Evolutionary conservation across 768 basidiomycete genomes (phyloP).

Genomic region (Tremella mesenterica): DNA sequence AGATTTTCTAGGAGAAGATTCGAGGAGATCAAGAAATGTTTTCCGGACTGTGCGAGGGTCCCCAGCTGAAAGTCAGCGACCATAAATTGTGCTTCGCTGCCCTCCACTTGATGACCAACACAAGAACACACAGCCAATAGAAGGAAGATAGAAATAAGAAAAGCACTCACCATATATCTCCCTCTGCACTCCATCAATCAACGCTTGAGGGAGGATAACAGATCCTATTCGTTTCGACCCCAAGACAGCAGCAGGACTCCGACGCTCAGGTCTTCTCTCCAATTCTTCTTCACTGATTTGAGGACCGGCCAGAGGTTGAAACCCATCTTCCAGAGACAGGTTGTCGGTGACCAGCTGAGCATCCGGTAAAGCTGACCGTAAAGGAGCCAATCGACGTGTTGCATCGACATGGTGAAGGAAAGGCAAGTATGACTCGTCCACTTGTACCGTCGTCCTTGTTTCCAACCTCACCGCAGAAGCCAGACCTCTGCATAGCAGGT

Average conservation of each 20-base stretch:
- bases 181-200: slow-evolving; percentile 57
- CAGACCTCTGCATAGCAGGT: background rate
- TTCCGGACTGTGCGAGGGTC: slow-evolving; percentile 19
- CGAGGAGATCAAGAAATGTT: slow-evolving; percentile 18
- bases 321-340: no score
- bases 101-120: no score
- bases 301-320: no score
- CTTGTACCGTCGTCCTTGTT: background rate
- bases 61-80: slow-evolving; percentile 7
- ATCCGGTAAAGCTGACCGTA: no score
- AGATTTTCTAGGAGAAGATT: slow-evolving; percentile 2
- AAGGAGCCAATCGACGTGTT: background rate
- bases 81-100: background rate
- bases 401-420: slow-evolving; percentile 5
- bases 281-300: no score
- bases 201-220: slow-evolving; percentile 62
- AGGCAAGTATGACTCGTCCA: slow-evolving; percentile 9
- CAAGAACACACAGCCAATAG: no score
- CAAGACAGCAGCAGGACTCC: slow-evolving; percentile 73
- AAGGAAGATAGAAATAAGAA: no score
- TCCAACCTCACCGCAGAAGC: background rate
- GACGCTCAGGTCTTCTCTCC: slow-evolving; percentile 48
- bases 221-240: slow-evolving; percentile 66
- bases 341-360: no score
- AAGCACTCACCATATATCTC: slow-evolving; percentile 51